Conservation (phyloP, 495 filamentous ascomycete genomes). For the Glarea lozoyensis region DNA sequence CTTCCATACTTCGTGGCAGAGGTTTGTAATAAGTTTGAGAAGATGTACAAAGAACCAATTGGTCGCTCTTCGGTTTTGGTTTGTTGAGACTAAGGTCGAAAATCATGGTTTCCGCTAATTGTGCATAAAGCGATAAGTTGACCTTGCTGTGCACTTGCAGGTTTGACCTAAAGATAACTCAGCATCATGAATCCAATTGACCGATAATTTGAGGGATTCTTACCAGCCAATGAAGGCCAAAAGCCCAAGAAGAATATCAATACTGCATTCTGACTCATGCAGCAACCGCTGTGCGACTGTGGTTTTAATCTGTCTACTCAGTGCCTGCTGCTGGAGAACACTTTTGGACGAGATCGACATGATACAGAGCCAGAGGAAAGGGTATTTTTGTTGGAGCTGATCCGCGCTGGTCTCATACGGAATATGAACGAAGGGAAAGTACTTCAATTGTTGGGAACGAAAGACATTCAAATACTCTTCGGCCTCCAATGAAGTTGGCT, state of each 20-base stretch:
- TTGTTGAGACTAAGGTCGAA: constrained; percentile 49
- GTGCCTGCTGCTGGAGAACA: constrained; percentile 24
- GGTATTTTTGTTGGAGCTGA: constrained; percentile 34
- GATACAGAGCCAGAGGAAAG: constrained; percentile 47
- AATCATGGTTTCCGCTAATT: constrained; percentile 42
- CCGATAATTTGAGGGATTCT: too few relatives aligned
- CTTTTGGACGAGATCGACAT: constrained; percentile 33
- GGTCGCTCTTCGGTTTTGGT: constrained; percentile 21
- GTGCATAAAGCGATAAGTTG: constrained; percentile 32
- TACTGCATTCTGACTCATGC: constrained; percentile 36
- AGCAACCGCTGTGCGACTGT: constrained; percentile 38
- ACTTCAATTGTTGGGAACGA: constrained; percentile 30
- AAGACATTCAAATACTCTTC: constrained; percentile 32
- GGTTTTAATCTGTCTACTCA: constrained; percentile 31
- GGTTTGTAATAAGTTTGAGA: constrained; percentile 12
- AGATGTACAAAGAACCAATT: background rate
- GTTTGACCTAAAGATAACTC: constrained; percentile 9
- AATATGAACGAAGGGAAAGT: constrained; percentile 38
- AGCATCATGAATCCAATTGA: too few relatives aligned
- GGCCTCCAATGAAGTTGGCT: constrained; percentile 25
- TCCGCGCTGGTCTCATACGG: constrained; percentile 34
- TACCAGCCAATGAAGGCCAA: constrained; percentile 40
- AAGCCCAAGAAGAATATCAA: constrained; percentile 49
- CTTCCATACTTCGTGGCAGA: constrained; percentile 35
- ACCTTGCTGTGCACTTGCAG: constrained; percentile 22